Evolutionary conservation across 768 basidiomycete species (phyloP).

Genomic region (Hericium rajendrae): DNA sequence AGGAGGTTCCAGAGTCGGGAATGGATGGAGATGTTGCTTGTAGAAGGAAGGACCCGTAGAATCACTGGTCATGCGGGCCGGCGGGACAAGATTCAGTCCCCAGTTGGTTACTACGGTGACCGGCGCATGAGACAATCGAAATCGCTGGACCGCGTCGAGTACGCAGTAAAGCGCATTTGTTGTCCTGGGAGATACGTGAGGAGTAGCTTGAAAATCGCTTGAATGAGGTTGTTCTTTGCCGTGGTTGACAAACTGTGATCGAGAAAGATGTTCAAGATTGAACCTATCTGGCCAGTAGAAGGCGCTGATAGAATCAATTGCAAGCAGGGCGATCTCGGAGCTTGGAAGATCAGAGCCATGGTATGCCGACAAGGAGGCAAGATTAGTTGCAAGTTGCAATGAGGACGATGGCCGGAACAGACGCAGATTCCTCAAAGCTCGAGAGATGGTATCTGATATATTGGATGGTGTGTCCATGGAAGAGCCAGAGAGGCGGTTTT

Average conservation of each 20-base stretch:
- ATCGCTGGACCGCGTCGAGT: slow-evolving; percentile 33
- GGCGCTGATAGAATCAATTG: slow-evolving; percentile 66
- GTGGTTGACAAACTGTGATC: slow-evolving; percentile 4
- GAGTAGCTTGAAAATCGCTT: no score
- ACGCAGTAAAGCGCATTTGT: slow-evolving; percentile 36
- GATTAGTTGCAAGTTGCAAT: slow-evolving; percentile 56
- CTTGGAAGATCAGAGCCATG: slow-evolving; percentile 38
- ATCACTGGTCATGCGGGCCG: slow-evolving; percentile 11
- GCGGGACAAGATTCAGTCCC: slow-evolving; percentile 32
- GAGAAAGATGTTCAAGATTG: slow-evolving; percentile 37
- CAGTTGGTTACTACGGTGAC: slow-evolving; percentile 54
- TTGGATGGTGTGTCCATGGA: neutral
- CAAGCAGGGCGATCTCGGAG: slow-evolving; percentile 53
- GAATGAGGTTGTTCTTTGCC: no score
- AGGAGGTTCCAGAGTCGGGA: slow-evolving; percentile 2
- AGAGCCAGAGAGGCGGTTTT: slow-evolving; percentile 14
- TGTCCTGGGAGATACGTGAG: slow-evolving; percentile 4
- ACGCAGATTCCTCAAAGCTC: slow-evolving; percentile 46
- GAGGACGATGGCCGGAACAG: slow-evolving; percentile 64
- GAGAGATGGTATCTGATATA: slow-evolving; percentile 19
- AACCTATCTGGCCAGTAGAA: slow-evolving; percentile 77
- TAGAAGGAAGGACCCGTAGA: slow-evolving; percentile 25
- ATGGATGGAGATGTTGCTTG: slow-evolving; percentile 40
- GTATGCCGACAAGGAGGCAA: slow-evolving; percentile 47
- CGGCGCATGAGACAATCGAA: slow-evolving; percentile 41